These are phyloP conservation scores for Davidsoniella australis DNA, from an alignment of 2,329 filamentous ascomycete genomes.

Conservation along the genomic window DNA sequence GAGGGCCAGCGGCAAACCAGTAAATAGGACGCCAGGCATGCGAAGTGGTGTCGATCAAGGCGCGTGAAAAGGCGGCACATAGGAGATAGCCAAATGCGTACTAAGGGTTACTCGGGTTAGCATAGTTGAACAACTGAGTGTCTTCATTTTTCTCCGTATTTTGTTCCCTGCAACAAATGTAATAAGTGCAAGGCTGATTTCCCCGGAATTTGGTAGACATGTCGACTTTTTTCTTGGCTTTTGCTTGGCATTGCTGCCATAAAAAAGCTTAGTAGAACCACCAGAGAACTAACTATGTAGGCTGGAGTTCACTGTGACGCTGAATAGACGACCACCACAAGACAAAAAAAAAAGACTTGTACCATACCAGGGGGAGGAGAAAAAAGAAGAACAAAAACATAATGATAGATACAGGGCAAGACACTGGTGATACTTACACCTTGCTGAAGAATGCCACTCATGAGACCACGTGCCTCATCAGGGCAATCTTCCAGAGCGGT, in stretches of 20 bases:
- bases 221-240: neutral
- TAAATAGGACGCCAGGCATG: conserved; percentile 73
- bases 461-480: conserved; percentile 48
- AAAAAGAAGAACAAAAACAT: neutral
- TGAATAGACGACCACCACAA: neutral
- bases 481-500: conserved; percentile 65
- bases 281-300: neutral
- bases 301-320: neutral
- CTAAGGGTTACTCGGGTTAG: conserved; percentile 14
- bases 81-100: conserved; percentile 51
- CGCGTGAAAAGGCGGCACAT: conserved; percentile 41
- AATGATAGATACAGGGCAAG: neutral
- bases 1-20: conserved; percentile 76
- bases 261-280: too few relatives aligned
- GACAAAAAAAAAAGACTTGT: conserved; percentile 3
- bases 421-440: conserved; percentile 25
- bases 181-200: neutral
- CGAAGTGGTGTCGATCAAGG: conserved; percentile 55
- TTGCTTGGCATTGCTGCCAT: too few relatives aligned
- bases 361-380: neutral
- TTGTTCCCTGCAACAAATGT: too few relatives aligned
- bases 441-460: conserved; percentile 61
- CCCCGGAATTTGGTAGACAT: neutral
- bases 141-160: too few relatives aligned
- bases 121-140: neutral